Percentiles rank a stretch among this genome's conserved stretches.
Conservation (phyloP, 495 filamentous ascomycete genomes). For the Parmelia sp. region DNA sequence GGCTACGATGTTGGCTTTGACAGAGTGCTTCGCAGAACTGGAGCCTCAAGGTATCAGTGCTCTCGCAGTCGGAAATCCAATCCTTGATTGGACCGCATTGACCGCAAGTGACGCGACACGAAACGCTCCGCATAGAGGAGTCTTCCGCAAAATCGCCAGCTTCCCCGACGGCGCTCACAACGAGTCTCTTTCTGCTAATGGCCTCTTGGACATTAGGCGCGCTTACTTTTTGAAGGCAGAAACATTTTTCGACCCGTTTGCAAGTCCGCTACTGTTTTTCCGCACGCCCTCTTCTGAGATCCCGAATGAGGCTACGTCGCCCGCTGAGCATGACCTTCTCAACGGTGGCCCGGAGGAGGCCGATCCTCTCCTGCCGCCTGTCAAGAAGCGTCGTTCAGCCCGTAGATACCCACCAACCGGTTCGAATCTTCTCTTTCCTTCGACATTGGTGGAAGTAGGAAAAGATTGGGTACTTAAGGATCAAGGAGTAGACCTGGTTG, state of each 20-base stretch:
- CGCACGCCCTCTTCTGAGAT: conserved; percentile 42
- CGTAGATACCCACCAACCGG: conserved; percentile 22
- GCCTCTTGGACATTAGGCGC: conserved; percentile 27
- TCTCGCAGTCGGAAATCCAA: conserved; percentile 36
- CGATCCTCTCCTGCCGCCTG: neutral
- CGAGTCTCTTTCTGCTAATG: neutral
- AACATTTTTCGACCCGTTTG: conserved; percentile 53
- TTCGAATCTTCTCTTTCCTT: conserved; percentile 22
- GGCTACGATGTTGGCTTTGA: conserved; percentile 53
- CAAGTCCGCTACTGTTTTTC: conserved; percentile 53
- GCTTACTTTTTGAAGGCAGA: conserved; percentile 43
- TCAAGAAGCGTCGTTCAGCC: conserved; percentile 15
- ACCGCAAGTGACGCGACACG: neutral
- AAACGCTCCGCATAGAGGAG: neutral
- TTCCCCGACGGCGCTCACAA: neutral
- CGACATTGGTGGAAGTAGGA: conserved; percentile 21
- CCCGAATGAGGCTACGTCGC: conserved; percentile 21
- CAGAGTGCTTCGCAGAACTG: conserved; percentile 40
- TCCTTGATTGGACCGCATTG: conserved; percentile 37
- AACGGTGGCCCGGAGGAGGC: neutral
- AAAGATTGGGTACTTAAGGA: conserved; percentile 17
- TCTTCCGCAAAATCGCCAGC: neutral
- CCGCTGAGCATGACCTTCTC: neutral
- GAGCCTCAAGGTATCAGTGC: conserved; percentile 31
- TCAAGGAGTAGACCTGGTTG: conserved; percentile 22